Evolutionary conservation across 2,329 filamentous ascomycete genomes (phyloP).

Genomic region (Claviceps cyperi): DNA sequence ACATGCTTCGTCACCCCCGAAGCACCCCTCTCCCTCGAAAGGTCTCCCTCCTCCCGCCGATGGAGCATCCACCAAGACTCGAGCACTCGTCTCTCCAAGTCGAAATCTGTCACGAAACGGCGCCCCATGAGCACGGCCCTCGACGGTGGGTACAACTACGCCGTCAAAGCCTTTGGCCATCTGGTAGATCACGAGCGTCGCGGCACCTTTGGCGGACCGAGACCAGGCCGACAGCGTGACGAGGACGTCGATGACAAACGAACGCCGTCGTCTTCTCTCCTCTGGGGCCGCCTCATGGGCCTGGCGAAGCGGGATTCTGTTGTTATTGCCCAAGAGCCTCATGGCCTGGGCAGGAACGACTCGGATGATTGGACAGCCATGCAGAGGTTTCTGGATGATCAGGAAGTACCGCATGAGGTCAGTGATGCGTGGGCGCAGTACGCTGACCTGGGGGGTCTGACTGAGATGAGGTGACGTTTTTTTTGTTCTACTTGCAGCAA

Average conservation of each 20-base stretch:
- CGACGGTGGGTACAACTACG: slow-evolving; percentile 14
- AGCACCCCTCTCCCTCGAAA: slow-evolving; percentile 8
- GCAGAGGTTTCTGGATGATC: slow-evolving; percentile 22
- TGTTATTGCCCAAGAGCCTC: slow-evolving; percentile 10
- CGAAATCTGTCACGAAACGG: slow-evolving; percentile 9
- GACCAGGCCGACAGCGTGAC: slow-evolving; percentile 12
- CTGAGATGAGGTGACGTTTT: slow-evolving; percentile 18
- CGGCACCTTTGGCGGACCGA: slow-evolving; percentile 4
- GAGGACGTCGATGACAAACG: slow-evolving; percentile 11
- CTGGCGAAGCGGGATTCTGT: slow-evolving; percentile 6
- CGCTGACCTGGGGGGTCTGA: slow-evolving; percentile 30
- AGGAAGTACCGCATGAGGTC: slow-evolving; percentile 10
- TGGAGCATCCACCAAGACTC: slow-evolving; percentile 16
- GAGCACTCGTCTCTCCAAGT: slow-evolving; percentile 8
- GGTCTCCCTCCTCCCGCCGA: slow-evolving; percentile 11
- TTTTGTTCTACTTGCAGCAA: background rate
- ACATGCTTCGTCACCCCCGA: slow-evolving; percentile 11
- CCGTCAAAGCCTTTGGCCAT: slow-evolving; percentile 12
- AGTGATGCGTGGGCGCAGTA: slow-evolving; percentile 31
- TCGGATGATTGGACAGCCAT: slow-evolving; percentile 23
- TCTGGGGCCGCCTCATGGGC: slow-evolving; percentile 7
- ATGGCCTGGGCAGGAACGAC: slow-evolving; percentile 12
- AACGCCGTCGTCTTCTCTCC: slow-evolving; percentile 8
- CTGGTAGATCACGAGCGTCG: slow-evolving; percentile 11
- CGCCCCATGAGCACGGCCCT: slow-evolving; percentile 16